Conservation (phyloP, 352 stramenopile species). For the Globisporangium spinosum region DNA sequence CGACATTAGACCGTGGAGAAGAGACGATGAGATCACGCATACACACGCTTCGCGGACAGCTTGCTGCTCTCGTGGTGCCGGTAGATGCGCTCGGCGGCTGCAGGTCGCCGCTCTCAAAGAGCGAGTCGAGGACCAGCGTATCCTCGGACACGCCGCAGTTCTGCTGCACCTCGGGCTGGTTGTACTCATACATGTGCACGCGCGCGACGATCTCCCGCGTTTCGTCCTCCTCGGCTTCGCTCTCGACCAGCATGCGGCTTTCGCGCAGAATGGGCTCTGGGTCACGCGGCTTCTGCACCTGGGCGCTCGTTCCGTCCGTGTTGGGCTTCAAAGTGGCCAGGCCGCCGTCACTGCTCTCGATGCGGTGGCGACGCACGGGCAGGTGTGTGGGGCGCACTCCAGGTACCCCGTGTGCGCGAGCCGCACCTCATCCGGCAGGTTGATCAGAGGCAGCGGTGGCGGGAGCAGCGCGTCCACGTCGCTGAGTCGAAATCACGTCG, state of each 20-base stretch:
- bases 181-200: conserved; percentile 75
- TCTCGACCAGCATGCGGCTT: conserved; percentile 32
- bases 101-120: conserved; percentile 79
- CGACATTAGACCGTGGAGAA: background rate
- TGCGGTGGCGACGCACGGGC: conserved; percentile 41
- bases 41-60: conserved; percentile 1
- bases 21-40: background rate
- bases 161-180: conserved; percentile 37
- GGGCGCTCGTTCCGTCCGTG: background rate
- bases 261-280: conserved; percentile 51
- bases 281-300: background rate
- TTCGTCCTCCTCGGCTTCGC: conserved; percentile 31
- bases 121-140: conserved; percentile 66
- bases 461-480: conserved; percentile 39
- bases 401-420: conserved; percentile 35
- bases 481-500: conserved; percentile 24
- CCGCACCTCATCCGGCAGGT: conserved; percentile 45
- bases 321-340: conserved; percentile 13
- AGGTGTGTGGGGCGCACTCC: conserved; percentile 38
- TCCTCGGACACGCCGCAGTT: conserved; percentile 35
- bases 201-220: conserved; percentile 25
- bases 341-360: conserved; percentile 4
- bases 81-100: conserved; percentile 53
- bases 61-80: conserved; percentile 20
- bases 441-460: conserved; percentile 56